Evolutionary conservation across 2,329 filamentous ascomycete species (phyloP).

Genomic region (Fusarium sp.): DNA sequence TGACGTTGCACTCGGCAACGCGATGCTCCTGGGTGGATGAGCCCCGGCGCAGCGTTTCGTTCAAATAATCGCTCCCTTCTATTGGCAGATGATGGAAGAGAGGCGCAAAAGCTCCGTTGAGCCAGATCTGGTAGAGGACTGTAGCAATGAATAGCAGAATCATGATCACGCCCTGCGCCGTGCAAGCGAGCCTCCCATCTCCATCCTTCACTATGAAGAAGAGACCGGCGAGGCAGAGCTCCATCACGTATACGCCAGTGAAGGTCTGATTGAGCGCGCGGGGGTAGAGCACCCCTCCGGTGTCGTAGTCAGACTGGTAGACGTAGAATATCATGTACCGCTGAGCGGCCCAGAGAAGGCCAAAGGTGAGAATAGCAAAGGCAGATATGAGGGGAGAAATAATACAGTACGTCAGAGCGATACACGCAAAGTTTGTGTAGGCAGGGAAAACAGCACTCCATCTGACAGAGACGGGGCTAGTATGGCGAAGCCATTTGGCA

Average conservation of each 20-base stretch:
- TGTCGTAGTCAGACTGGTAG: conserved; percentile 88
- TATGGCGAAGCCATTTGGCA: conserved; percentile 89
- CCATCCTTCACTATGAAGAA: conserved; percentile 82
- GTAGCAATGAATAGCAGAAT: conserved; percentile 79
- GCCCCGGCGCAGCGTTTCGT: neutral
- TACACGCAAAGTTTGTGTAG: conserved; percentile 96
- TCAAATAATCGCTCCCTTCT: neutral
- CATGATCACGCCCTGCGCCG: conserved; percentile 87
- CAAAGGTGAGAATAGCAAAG: conserved; percentile 94
- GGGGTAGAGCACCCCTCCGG: conserved; percentile 91
- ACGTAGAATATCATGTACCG: conserved; percentile 97
- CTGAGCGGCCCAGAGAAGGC: conserved; percentile 91
- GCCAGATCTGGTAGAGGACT: conserved; percentile 51
- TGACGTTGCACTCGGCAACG: neutral
- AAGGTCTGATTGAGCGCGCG: conserved; percentile 95
- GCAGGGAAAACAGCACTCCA: conserved; percentile 97
- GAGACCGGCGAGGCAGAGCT: conserved; percentile 87
- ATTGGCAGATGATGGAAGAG: neutral
- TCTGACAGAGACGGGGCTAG: conserved; percentile 78
- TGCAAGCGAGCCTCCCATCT: conserved; percentile 66
- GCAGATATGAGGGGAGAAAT: conserved; percentile 91
- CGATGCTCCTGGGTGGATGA: neutral
- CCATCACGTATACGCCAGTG: conserved; percentile 94
- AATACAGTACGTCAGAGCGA: conserved; percentile 88
- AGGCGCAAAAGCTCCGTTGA: neutral